phyloP scores from a whole-genome alignment of 805 yeast species.

The Blastobotrys muscicola region DNA sequence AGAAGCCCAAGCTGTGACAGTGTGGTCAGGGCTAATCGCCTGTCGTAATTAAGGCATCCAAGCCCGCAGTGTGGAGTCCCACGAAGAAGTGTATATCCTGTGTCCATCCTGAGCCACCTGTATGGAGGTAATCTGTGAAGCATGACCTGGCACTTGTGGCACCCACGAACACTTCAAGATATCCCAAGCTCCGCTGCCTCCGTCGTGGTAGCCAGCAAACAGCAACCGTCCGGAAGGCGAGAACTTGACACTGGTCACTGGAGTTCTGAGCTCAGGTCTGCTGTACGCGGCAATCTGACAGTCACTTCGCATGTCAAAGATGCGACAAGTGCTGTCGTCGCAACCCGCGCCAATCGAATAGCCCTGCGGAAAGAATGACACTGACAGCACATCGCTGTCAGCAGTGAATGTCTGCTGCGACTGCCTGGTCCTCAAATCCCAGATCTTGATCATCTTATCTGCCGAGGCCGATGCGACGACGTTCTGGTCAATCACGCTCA shows the following conservation, averaged over 20 bases:
- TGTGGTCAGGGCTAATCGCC: not conserved
- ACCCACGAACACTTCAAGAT: constrained; percentile 52
- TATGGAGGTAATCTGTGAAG: constrained; percentile 52
- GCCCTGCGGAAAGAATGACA: constrained; percentile 61
- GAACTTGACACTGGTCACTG: constrained; percentile 63
- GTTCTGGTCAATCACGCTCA: constrained; percentile 52
- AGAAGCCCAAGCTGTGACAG: too few relatives aligned
- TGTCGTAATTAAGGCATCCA: constrained; percentile 9
- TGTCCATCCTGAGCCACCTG: constrained; percentile 63
- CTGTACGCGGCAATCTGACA: constrained; percentile 49
- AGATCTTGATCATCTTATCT: constrained; percentile 60
- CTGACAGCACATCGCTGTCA: constrained; percentile 52
- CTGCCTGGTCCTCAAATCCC: constrained; percentile 60
- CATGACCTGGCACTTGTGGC: constrained; percentile 58
- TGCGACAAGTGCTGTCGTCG: constrained; percentile 63
- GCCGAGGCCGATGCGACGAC: constrained; percentile 62
- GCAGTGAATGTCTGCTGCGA: constrained; percentile 35
- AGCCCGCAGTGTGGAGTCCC: constrained; percentile 55
- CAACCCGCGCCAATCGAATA: constrained; percentile 63
- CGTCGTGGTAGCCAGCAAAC: constrained; percentile 67
- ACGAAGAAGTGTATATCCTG: constrained; percentile 68
- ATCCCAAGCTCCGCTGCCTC: constrained; percentile 74
- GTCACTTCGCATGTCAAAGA: constrained; percentile 72
- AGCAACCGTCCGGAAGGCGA: constrained; percentile 66
- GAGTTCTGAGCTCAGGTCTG: constrained; percentile 6